Evolutionary conservation across 768 basidiomycete genomes (phyloP).

Genomic region (Mycena galericulata): DNA sequence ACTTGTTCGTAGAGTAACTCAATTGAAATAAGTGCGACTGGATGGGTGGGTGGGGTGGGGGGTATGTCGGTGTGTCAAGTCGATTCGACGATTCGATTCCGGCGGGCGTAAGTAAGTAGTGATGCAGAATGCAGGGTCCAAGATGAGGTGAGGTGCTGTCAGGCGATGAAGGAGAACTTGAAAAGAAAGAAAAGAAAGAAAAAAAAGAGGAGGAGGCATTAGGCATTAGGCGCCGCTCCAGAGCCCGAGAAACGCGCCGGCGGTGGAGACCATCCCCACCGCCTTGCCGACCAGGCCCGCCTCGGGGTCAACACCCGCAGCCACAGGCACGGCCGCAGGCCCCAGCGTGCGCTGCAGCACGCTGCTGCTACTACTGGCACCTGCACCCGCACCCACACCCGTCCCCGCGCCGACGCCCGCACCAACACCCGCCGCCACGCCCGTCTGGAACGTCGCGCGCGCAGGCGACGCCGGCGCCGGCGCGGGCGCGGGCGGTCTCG

Average conservation of each 20-base stretch:
- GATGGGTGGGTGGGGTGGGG: background rate
- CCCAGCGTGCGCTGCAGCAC: conserved; percentile 33
- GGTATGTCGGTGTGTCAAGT: too few relatives aligned
- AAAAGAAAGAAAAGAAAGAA: background rate
- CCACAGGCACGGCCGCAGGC: too few relatives aligned
- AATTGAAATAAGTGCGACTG: background rate
- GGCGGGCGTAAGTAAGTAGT: background rate
- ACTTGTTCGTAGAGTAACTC: conserved; percentile 23
- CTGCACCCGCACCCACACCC: background rate
- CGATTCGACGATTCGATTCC: too few relatives aligned
- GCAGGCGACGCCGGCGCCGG: conserved; percentile 25
- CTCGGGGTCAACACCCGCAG: conserved; percentile 34
- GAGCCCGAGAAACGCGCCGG: conserved; percentile 79
- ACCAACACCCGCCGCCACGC: conserved; percentile 4
- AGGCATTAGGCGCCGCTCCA: conserved; percentile 44
- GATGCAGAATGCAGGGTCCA: conserved; percentile 24
- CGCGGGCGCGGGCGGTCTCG: background rate
- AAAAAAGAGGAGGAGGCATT: too few relatives aligned
- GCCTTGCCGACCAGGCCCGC: conserved; percentile 62
- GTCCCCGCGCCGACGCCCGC: background rate
- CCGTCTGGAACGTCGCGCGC: conserved; percentile 31
- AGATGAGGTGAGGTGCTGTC: background rate
- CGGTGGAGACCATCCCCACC: conserved; percentile 84
- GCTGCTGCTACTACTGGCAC: conserved; percentile 1
- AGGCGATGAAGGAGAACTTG: background rate